Evolutionary conservation across 345 rosid species (phyloP).

Genomic region (Citrus mangshanensis): DNA sequence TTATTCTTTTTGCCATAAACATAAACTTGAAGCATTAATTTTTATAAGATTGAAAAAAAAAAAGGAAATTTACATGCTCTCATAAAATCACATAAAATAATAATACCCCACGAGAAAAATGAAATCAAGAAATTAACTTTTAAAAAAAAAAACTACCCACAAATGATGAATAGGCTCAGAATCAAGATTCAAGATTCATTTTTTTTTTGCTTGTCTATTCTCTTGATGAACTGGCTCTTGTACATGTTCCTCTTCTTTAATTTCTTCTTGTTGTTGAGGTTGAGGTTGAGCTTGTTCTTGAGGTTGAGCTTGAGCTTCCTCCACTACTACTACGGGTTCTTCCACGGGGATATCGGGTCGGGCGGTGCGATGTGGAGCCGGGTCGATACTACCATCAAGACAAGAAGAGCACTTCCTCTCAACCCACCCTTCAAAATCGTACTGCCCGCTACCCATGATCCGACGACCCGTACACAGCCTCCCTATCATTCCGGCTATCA

Average conservation of each 20-base stretch:
- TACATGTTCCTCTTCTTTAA: slow-evolving; percentile 25
- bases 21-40: too few relatives aligned
- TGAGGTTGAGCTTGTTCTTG: not conserved
- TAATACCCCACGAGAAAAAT: too few relatives aligned
- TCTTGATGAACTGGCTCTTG: not conserved
- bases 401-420: slow-evolving; percentile 68
- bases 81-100: too few relatives aligned
- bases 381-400: slow-evolving; percentile 45
- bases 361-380: slow-evolving; percentile 29
- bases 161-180: not conserved
- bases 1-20: too few relatives aligned
- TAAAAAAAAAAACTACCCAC: not conserved
- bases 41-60: too few relatives aligned
- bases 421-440: slow-evolving; percentile 66
- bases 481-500: slow-evolving; percentile 62
- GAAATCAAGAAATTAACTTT: not conserved
- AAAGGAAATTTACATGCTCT: too few relatives aligned
- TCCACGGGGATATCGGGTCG: slow-evolving; percentile 26
- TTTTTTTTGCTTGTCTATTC: slow-evolving; percentile 15
- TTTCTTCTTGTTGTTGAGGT: slow-evolving; percentile 15
- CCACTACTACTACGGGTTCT: slow-evolving; percentile 5
- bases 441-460: slow-evolving; percentile 48
- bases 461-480: slow-evolving; percentile 59
- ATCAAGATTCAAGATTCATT: slow-evolving; percentile 26
- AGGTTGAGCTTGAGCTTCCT: slow-evolving; percentile 8